Percentiles rank a stretch among this genome's conserved stretches.
Evolutionary conservation across 169 alveolate genomes (phyloP).

Genomic region (Babesia sp.): DNA sequence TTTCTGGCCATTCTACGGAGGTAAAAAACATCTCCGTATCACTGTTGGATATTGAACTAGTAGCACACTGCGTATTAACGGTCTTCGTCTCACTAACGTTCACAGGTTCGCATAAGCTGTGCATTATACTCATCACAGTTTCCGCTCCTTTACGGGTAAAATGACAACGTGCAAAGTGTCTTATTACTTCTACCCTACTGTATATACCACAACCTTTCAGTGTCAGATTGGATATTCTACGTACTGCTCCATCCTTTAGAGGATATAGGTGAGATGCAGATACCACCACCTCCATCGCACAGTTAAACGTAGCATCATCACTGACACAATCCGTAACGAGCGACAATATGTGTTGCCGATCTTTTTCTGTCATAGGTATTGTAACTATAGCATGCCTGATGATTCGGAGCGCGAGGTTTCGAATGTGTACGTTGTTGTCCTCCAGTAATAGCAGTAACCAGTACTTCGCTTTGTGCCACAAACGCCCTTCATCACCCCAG

Average conservation of each 20-base stretch:
- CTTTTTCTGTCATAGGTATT: conserved; percentile 20
- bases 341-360: conserved; percentile 51
- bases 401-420: conserved; percentile 36
- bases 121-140: conserved; percentile 4
- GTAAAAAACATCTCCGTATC: conserved; percentile 26
- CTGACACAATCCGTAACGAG: conserved; percentile 50
- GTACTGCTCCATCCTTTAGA: conserved; percentile 62
- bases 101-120: conserved; percentile 16
- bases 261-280: conserved; percentile 49
- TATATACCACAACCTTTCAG: conserved; percentile 44
- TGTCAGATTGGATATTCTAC: conserved; percentile 41
- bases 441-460: conserved; percentile 51
- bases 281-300: conserved; percentile 21
- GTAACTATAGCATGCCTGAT: conserved; percentile 47
- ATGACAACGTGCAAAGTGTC: conserved; percentile 13
- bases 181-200: conserved; percentile 7
- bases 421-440: conserved; percentile 8
- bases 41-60: conserved; percentile 8
- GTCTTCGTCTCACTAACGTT: background rate
- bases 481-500: background rate
- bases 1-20: conserved; percentile 41
- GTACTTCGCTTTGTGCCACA: conserved; percentile 27
- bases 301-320: conserved; percentile 21
- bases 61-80: background rate
- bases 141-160: conserved; percentile 35